Conservation (phyloP, 305 asterid species). For the Nicotiana rustica region DNA sequence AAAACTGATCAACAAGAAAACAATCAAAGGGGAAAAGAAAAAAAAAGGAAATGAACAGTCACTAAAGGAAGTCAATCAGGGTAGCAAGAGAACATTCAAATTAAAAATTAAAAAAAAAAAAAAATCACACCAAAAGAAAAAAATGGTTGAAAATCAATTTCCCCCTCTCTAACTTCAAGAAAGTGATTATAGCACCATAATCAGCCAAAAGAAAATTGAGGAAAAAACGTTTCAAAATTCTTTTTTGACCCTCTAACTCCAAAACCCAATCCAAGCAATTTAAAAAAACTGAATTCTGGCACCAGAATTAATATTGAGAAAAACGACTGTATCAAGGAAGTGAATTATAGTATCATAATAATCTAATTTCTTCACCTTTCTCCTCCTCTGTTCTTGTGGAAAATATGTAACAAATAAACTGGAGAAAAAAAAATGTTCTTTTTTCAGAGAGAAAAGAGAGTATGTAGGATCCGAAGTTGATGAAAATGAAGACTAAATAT, state of each 20-base stretch:
- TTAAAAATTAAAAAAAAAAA: no score
- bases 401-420: neutral
- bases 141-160: neutral
- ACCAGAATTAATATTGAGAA: neutral
- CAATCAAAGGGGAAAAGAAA: neutral
- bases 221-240: neutral
- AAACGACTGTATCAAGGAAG: neutral
- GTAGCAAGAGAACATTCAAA: neutral
- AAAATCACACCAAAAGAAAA: neutral
- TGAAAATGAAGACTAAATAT: slow-evolving; percentile 29
- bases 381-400: slow-evolving; percentile 13
- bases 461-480: slow-evolving; percentile 2
- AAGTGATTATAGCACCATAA: neutral
- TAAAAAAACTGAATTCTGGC: neutral
- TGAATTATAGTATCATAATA: neutral
- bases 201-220: neutral
- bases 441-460: neutral
- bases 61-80: neutral
- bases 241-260: neutral
- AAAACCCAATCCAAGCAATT: neutral
- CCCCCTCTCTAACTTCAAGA: neutral
- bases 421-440: neutral
- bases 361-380: slow-evolving; percentile 19
- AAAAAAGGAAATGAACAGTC: neutral
- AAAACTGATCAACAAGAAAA: slow-evolving; percentile 14